Conservation (phyloP, 495 filamentous ascomycete genomes). For the Cercophora samala region DNA sequence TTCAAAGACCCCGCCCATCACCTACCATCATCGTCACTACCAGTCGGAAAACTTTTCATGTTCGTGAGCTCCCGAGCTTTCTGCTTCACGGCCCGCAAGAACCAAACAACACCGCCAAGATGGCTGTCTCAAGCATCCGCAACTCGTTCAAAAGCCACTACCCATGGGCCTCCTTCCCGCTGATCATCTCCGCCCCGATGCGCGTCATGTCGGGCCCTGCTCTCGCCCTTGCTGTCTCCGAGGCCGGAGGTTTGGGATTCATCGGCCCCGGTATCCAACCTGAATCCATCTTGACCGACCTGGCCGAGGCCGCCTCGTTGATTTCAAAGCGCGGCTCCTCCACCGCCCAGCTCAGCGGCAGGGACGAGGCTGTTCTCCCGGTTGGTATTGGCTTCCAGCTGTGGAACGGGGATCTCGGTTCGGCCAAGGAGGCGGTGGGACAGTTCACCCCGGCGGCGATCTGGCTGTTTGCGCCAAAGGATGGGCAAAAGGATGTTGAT, state of each 20-base stretch:
- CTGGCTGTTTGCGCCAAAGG: conserved; percentile 66
- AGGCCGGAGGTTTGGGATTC: conserved; percentile 91
- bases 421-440: conserved; percentile 42
- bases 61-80: too few relatives aligned
- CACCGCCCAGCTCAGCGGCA: conserved; percentile 50
- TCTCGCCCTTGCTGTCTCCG: conserved; percentile 80
- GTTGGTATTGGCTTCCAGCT: conserved; percentile 89
- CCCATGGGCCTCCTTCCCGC: conserved; percentile 60
- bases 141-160: conserved; percentile 39
- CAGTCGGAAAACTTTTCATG: too few relatives aligned
- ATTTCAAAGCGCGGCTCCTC: conserved; percentile 38
- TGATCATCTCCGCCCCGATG: conserved; percentile 72
- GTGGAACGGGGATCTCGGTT: conserved; percentile 68
- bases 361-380: conserved; percentile 66
- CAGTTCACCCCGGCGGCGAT: conserved; percentile 57
- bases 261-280: conserved; percentile 89
- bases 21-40: too few relatives aligned
- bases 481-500: conserved; percentile 46
- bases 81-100: too few relatives aligned
- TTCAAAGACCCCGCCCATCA: not conserved
- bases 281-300: conserved; percentile 66
- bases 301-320: conserved; percentile 59
- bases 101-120: not conserved
- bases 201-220: conserved; percentile 67
- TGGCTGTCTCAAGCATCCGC: conserved; percentile 10